phyloP scores from a whole-genome alignment of 1,139 yeast genomes.

The Pichia terricola region DNA sequence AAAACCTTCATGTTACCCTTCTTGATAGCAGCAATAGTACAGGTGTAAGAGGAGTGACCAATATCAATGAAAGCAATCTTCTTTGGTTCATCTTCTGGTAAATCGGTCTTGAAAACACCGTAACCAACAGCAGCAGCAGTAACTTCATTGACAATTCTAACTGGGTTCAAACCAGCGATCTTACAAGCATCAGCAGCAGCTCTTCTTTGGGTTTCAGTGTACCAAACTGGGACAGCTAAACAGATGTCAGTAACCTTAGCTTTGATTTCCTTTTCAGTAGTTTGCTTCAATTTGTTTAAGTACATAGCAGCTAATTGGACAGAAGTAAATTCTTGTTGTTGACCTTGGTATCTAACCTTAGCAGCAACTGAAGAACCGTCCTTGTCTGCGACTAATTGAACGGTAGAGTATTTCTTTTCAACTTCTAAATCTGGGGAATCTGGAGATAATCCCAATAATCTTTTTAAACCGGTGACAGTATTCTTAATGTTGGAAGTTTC shows the following conservation, averaged over 20 bases:
- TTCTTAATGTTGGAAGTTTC: conserved; percentile 94
- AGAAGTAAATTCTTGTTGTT: conserved; percentile 70
- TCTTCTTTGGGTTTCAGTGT: conserved; percentile 93
- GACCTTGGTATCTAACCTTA: conserved; percentile 77
- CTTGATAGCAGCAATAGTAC: conserved; percentile 83
- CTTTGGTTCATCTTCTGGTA: conserved; percentile 85
- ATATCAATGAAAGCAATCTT: conserved; percentile 90
- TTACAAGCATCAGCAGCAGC: conserved; percentile 93
- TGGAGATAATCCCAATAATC: conserved; percentile 73
- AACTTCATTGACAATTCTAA: conserved; percentile 91
- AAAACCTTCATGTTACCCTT: conserved; percentile 92
- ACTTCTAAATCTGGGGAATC: conserved; percentile 69
- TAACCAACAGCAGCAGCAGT: conserved; percentile 99
- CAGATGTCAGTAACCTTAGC: conserved; percentile 77
- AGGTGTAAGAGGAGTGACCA: conserved; percentile 94
- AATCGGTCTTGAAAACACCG: conserved; percentile 97
- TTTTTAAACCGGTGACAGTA: conserved; percentile 89
- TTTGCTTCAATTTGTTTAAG: conserved; percentile 80
- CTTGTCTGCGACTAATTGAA: conserved; percentile 50
- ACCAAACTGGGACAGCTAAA: conserved; percentile 95
- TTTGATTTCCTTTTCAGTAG: conserved; percentile 75
- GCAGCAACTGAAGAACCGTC: conserved; percentile 68
- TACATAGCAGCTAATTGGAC: conserved; percentile 93
- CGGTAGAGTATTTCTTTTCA: conserved; percentile 68
- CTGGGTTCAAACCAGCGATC: conserved; percentile 96